Conservation (phyloP, 2,329 filamentous ascomycete genomes). For the Dactylellina parvicollis region DNA sequence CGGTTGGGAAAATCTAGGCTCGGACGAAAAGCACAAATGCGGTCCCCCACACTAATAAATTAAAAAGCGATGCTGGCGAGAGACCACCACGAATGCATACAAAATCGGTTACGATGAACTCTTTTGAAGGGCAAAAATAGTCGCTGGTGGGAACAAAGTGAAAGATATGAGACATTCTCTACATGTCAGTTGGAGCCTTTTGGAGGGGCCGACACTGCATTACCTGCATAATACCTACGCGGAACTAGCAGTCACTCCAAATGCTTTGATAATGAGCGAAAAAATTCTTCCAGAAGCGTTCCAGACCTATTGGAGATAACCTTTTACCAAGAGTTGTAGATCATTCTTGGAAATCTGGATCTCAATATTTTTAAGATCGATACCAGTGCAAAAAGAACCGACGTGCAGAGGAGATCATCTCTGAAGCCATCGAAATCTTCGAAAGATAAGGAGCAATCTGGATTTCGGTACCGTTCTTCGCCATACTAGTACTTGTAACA, state of each 20-base stretch:
- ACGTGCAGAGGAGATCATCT: conserved; percentile 9
- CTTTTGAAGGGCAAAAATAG: conserved; percentile 5
- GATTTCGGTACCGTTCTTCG: background rate
- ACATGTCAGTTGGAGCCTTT: conserved; percentile 7
- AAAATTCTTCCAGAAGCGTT: conserved; percentile 10
- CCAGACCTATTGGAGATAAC: background rate
- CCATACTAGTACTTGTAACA: no score
- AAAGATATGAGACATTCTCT: background rate
- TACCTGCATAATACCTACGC: conserved; percentile 6
- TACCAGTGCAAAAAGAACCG: background rate
- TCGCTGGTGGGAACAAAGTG: background rate
- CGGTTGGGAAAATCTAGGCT: conserved; percentile 21
- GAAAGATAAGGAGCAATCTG: background rate
- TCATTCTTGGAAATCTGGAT: conserved; percentile 6
- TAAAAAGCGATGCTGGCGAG: background rate
- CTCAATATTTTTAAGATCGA: background rate
- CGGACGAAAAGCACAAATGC: conserved; percentile 30
- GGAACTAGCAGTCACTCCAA: background rate
- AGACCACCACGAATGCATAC: background rate
- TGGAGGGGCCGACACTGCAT: background rate
- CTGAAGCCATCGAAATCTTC: background rate
- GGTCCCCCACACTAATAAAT: conserved; percentile 27
- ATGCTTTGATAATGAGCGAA: background rate
- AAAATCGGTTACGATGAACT: background rate
- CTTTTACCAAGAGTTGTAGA: background rate